Evolutionary conservation across 257 asterid species (phyloP).

Genomic region (Penstemon newberryi): DNA sequence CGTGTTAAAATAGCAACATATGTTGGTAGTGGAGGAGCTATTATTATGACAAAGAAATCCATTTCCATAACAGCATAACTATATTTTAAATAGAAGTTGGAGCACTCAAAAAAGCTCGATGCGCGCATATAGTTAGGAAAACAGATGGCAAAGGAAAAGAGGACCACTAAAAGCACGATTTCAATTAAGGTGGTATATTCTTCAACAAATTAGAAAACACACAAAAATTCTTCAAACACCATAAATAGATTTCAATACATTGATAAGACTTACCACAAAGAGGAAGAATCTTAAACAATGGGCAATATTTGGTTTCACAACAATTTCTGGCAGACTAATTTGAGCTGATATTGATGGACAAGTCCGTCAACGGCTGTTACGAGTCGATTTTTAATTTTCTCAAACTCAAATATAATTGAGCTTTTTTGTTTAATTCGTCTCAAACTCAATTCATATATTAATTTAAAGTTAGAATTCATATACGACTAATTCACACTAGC

Average conservation of each 20-base stretch:
- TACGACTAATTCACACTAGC: too few species aligned
- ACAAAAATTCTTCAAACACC: not conserved
- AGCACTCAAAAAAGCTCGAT: constrained; percentile 44
- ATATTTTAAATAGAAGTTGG: constrained; percentile 39
- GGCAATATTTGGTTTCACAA: not conserved
- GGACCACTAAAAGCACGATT: constrained; percentile 29
- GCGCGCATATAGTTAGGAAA: constrained; percentile 19
- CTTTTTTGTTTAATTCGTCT: too few species aligned
- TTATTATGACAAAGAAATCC: constrained; percentile 57
- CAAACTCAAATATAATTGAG: too few species aligned
- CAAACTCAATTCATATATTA: too few species aligned
- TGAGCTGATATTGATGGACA: constrained; percentile 8
- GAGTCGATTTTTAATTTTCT: too few species aligned
- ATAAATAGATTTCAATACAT: constrained; percentile 4
- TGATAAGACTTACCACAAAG: constrained; percentile 14
- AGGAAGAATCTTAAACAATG: not conserved
- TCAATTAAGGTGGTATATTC: constrained; percentile 17
- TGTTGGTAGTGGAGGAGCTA: constrained; percentile 53
- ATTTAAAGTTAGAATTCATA: too few species aligned
- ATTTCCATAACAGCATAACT: constrained; percentile 29
- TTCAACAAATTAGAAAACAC: not conserved
- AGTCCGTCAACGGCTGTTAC: not conserved
- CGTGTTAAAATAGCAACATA: not conserved
- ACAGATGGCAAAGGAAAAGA: constrained; percentile 30
- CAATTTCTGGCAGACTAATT: not conserved